Percentiles rank a stretch among this genome's conserved stretches.
phyloP scores from a whole-genome alignment of 768 basidiomycete species.

The Mycena galericulata region DNA sequence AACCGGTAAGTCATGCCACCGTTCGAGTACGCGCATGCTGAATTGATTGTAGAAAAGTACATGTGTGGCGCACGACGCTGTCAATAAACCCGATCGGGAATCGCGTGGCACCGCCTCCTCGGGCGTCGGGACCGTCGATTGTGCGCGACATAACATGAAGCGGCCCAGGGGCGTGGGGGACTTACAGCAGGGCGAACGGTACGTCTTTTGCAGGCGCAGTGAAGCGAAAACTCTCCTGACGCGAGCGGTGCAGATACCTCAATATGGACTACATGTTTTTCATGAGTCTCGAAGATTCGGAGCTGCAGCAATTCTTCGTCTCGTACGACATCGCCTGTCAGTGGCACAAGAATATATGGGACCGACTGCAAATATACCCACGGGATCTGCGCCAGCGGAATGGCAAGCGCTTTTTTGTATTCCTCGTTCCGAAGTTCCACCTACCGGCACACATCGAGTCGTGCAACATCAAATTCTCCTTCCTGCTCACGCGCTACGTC shows the following conservation, averaged over 20 bases:
- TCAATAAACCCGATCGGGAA: conserved; percentile 12
- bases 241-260: background rate
- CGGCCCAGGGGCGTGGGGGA: background rate
- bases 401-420: conserved; percentile 3
- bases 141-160: conserved; percentile 24
- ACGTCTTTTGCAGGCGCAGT: background rate
- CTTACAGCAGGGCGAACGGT: background rate
- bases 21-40: background rate
- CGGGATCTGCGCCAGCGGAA: conserved; percentile 7
- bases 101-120: conserved; percentile 4
- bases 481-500: conserved; percentile 42
- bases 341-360: conserved; percentile 22
- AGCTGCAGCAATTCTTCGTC: conserved; percentile 18
- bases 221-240: background rate
- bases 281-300: conserved; percentile 25
- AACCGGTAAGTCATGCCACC: background rate
- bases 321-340: no score
- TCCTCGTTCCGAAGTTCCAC: conserved; percentile 43
- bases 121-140: conserved; percentile 26
- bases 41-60: conserved; percentile 2
- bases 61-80: background rate
- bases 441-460: conserved; percentile 34
- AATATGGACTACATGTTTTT: conserved; percentile 36
- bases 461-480: conserved; percentile 31
- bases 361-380: conserved; percentile 31